Base-by-base conservation (phyloP, 2,329 filamentous ascomycete species). In the Trichoderma arundinaceum region DNA sequence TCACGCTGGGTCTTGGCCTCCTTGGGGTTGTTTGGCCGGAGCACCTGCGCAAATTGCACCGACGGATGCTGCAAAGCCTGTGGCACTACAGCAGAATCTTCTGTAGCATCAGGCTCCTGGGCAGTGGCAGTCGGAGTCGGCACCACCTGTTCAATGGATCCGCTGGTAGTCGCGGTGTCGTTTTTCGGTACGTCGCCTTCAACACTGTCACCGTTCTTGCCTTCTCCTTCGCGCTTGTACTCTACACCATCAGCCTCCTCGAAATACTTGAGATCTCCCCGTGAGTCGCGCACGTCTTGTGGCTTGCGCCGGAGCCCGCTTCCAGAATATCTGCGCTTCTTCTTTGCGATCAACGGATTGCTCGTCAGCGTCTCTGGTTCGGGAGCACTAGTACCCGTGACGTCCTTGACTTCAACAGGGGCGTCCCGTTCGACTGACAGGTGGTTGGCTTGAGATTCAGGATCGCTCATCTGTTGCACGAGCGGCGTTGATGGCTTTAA, bases 241-340 rank as follows among this genome's bases (percentile, higher is more conserved):
- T 88, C 91, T 48, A 88, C 88, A 73, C 96, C 94, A 22, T 94
- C 92, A 33, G 94, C 92, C 71, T 96, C 92, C 73, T 96, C 93
- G 72, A 91, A 94, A 71, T 94, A 97, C 75, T 96, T 89, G n/a
- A 97, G 82, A 68, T 91, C 86, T n/a, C 92, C 90, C 60, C 90
- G 83, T 9, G 86, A 83, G 12, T 89, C 86, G 17, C 84, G 85
- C 7, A 96, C 90, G 68, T 92, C 91, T 64, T 86, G 81, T 28
- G 92, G 90, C 72, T 91, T 89, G 66, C 87, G 82, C 41, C 91
- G 88, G 32, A 97, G 83, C 5, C 92, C 93, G 69, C 92, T 92
- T 56, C 93, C 94, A 6, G 93, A 97, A 76, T 96, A 95, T 28
- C 94, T 89, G 67, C 94, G 86, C 74, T 86, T 88, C 66, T 83